phyloP scores from a whole-genome alignment of 1,284 basidiomycete species.

The Paramarasmius palmivorus region DNA sequence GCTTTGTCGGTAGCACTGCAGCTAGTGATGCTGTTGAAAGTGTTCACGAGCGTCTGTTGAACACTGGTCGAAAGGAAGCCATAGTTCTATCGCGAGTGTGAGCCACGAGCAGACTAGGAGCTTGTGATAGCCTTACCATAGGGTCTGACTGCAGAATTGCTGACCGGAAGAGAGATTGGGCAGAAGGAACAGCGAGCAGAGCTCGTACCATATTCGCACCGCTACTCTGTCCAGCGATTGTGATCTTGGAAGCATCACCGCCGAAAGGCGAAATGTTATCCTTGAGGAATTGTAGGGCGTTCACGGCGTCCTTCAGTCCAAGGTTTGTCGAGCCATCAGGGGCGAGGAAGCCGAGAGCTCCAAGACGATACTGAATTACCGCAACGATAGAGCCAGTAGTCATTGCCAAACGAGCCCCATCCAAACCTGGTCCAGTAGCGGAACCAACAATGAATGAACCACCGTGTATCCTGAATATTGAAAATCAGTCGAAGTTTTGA shows the following conservation, averaged over 20 bases:
- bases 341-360: slow-evolving; percentile 75
- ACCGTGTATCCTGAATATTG: slow-evolving; percentile 76
- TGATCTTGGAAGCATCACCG: slow-evolving; percentile 65
- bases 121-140: slow-evolving; percentile 51
- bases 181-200: slow-evolving; percentile 67
- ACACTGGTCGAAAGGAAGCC: slow-evolving; percentile 62
- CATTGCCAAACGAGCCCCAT: slow-evolving; percentile 75
- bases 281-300: slow-evolving; percentile 67
- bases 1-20: slow-evolving; percentile 46
- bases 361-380: slow-evolving; percentile 83
- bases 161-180: slow-evolving; percentile 64
- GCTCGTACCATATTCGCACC: slow-evolving; percentile 83
- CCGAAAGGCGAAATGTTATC: slow-evolving; percentile 68
- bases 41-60: slow-evolving; percentile 54
- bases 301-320: slow-evolving; percentile 70
- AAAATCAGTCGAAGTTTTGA: no score
- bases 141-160: slow-evolving; percentile 86
- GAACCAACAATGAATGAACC: slow-evolving; percentile 80
- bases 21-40: slow-evolving; percentile 50
- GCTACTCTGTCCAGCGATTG: slow-evolving; percentile 85
- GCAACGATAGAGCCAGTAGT: slow-evolving; percentile 81
- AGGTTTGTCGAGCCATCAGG: slow-evolving; percentile 71
- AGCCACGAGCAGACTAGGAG: not conserved
- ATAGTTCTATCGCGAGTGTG: slow-evolving; percentile 54
- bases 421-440: slow-evolving; percentile 71